Base-by-base conservation (phyloP, 1,284 basidiomycete species). In the Ustilago xerochloae region DNA sequence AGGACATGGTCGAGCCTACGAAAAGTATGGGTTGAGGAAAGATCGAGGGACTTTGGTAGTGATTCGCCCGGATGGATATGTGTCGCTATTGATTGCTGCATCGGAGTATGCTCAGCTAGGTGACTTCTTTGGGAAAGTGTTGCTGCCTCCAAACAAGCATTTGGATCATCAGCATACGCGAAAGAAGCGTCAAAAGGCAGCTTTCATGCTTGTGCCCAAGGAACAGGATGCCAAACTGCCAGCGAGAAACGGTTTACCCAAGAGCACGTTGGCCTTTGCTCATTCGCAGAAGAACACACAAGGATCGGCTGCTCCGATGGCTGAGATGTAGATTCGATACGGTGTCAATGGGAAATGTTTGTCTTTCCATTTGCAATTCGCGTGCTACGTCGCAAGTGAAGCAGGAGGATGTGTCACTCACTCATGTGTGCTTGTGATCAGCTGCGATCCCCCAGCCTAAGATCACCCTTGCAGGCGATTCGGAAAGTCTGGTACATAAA, bases 31-130 rank as follows among this genome's bases (percentile, higher is more conserved):
- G 1, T 3, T 73, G 16, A 30, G 32, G 7, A 38, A 33, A n/a
- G 56, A 57, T 22, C 38, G 45, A 26, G 69, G 69, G 4, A 65
- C 69, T 16, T 9, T 66, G 12, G 57, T 73, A 7, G 57, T 73
- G 8, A 43, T 73, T 26, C 59, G 69, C 20, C 69, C 69, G 5
- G 64, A 73, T 48, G 66, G 66, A 3, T 64, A 73, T 28, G 69
- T 73, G 0, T 66, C 69, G 35, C 48, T 69, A 10, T 32, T 73
- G 28, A 48, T 55, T 7, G 45, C 28, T 12, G 58, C 59, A 0
- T n/a, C n/a, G 20, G 39, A 68, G n/a, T 35, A 38, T 38, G 29
- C 39, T 4, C 20, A 58, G 46, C 50, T 73, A 7, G 60, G 58
- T 16, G 49, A 47, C 8, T 64, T 63, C 26, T 70, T 70, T n/a